Conservation (phyloP, 2,329 filamentous ascomycete genomes). For the Aspergillus luchuensis region DNA sequence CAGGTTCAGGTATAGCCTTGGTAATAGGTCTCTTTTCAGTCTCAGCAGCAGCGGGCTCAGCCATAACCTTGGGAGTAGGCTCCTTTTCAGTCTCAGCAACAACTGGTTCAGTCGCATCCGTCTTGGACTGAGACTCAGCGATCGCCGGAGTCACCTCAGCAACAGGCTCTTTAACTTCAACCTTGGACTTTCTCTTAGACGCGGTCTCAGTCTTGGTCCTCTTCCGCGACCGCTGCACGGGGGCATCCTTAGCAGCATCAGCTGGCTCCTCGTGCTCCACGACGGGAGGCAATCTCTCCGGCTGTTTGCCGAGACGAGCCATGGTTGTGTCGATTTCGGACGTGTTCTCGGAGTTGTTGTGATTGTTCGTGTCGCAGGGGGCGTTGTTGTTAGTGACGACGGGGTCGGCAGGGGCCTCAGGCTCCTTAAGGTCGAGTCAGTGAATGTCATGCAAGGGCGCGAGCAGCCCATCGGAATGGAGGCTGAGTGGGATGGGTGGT, state of each 20-base stretch:
- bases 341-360: conserved; percentile 4
- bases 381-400: conserved; percentile 5
- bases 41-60: neutral
- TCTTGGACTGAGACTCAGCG: conserved; percentile 7
- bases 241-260: conserved; percentile 25
- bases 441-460: conserved; percentile 1
- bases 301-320: conserved; percentile 5
- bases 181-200: neutral
- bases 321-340: conserved; percentile 11
- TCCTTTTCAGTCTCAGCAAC: neutral
- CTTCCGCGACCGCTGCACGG: neutral
- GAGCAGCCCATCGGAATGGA: neutral
- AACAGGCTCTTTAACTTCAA: neutral
- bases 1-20: neutral
- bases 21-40: neutral
- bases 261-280: conserved; percentile 51
- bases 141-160: neutral
- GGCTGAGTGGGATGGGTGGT: conserved; percentile 13
- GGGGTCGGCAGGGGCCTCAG: conserved; percentile 24
- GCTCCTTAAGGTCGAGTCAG: conserved; percentile 19
- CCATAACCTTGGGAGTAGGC: neutral
- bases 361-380: neutral
- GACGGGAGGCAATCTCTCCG: conserved; percentile 44
- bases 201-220: neutral
- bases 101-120: neutral